Evolutionary conservation across 2,329 filamentous ascomycete genomes (phyloP), one percentile per base, ranked within the genome.

Genomic region (Phymatotrichopsis omnivora): DNA sequence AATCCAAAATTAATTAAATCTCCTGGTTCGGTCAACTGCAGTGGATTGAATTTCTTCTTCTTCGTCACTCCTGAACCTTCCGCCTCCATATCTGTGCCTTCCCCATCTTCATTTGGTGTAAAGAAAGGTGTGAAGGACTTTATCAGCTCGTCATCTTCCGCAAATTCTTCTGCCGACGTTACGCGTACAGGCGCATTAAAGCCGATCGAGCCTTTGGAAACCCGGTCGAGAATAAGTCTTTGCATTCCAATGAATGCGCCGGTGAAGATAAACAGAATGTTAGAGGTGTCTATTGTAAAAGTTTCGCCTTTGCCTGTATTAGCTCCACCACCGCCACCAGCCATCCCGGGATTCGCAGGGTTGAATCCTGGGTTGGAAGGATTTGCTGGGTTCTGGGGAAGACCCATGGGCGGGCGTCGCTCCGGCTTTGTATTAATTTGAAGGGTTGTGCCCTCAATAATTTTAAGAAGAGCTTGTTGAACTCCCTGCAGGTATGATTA

Each of bases 181-280:
- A 43, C 65, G 20, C 82, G 78, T 14, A 96, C 75, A 17, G 82
- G 78, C 3, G 87, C 86, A 4, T 87, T 87, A 58, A 98, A 98
- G 1, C 91, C 91, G 56, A 98, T 89, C 3, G 84, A 82, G 8
- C 78, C 77, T 60, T 82, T 85, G 10, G 85, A 81, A 33, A 96
- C 80, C n/a, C 91, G 79, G 47, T 86, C 82, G 49, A 93, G 70
- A 37, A 98, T 76, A 25, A 82, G 74, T 62, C 93, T 94, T 59
- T 95, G 85, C 40, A 50, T 49, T 2, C 87, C 89, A 27, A 93
- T 83, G 61, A 98, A 98, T 14, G 91, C 91, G 14, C 91, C 91
- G 10, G 87, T 93, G 62, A 91, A 94, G 31, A 98, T 86, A 65
- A 98, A 98, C 22, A 98, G 74, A 49, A 98, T 96, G 58, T 96